Base-by-base conservation (phyloP, 805 yeast species). In the Sugiyamaella marilandica region DNA sequence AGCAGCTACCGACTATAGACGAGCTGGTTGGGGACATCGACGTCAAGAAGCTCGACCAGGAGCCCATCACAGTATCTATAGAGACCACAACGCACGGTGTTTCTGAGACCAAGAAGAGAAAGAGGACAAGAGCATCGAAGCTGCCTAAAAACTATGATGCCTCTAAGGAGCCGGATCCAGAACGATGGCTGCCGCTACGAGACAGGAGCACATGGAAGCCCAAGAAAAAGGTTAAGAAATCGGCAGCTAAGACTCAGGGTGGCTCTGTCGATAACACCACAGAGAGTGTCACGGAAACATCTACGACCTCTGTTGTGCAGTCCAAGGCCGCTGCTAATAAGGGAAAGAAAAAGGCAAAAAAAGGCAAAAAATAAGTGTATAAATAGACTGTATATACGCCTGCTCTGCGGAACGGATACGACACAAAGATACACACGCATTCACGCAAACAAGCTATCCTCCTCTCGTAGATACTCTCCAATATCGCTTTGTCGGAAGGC, bases 401-500 rank as follows among this genome's bases (percentile, higher is more conserved):
- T 2, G 32, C 39, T 3, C n/a, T 10, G 24, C 10, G 13, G 16
- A 39, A 10, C 19, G 13, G 18, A 26, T 14, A 43, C 10, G 46
- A 11, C 46, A 39, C 13, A 39, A 39, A n/a, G 5, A 41, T 9
- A 18, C n/a, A 41, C 29, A 43, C 10, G 9, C 21, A 14, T 9
- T 49, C 74, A 90, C 24, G 97, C 87, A 66, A 92, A 92, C 60
- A 92, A 73, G 39, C 97, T 89, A 70, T 94, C 98, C 76, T 94
- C 99, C 65, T 94, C 98, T 79, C 99, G 90, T 66, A 94, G 77
- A 66, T 89, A 94, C 71, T 94, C 99, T 58, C 99, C 99, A 60
- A 94, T 88, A 74, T 94, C 99, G 60, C 95, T 87, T 69, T 94
- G 99, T 78, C 99, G 84, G 70, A 87, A 92, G 2, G 96, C 96